Conservation (phyloP, 345 rosid species). For the Firmiana major region DNA sequence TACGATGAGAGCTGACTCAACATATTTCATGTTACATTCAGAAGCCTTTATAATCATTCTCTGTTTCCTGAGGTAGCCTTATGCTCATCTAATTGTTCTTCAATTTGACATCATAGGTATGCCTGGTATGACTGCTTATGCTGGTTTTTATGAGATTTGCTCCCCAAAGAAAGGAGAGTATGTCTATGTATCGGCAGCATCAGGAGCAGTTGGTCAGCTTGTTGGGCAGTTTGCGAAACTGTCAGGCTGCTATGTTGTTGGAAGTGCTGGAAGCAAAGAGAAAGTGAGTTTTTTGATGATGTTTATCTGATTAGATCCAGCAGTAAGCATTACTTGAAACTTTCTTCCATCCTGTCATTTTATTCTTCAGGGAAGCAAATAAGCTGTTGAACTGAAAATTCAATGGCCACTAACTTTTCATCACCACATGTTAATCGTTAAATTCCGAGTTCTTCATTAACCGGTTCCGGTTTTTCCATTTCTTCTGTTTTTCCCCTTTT, state of each 20-base stretch:
- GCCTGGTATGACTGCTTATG: conserved; percentile 55
- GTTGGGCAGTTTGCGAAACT: conserved; percentile 60
- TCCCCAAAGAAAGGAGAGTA: conserved; percentile 49
- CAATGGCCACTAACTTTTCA: too few species aligned
- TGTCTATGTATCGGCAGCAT: conserved; percentile 49
- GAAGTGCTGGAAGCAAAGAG: conserved; percentile 48
- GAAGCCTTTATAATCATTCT: background rate
- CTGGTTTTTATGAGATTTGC: conserved; percentile 43
- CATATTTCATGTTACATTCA: background rate
- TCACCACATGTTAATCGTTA: too few species aligned
- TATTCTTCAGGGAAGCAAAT: background rate
- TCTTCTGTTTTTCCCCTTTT: background rate
- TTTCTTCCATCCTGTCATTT: background rate
- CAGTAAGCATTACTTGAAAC: background rate
- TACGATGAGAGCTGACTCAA: too few species aligned
- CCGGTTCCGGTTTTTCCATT: background rate
- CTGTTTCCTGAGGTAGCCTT: too few species aligned
- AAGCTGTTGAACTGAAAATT: background rate
- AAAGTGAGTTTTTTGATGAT: conserved; percentile 28
- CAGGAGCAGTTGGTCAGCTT: conserved; percentile 58
- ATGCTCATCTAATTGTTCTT: background rate
- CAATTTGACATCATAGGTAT: conserved; percentile 27
- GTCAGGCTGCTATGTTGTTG: conserved; percentile 52
- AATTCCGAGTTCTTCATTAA: too few species aligned
- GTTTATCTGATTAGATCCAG: background rate